Evolutionary conservation across 805 yeast genomes (phyloP).

Genomic region (Jamesozyma lodderae): DNA sequence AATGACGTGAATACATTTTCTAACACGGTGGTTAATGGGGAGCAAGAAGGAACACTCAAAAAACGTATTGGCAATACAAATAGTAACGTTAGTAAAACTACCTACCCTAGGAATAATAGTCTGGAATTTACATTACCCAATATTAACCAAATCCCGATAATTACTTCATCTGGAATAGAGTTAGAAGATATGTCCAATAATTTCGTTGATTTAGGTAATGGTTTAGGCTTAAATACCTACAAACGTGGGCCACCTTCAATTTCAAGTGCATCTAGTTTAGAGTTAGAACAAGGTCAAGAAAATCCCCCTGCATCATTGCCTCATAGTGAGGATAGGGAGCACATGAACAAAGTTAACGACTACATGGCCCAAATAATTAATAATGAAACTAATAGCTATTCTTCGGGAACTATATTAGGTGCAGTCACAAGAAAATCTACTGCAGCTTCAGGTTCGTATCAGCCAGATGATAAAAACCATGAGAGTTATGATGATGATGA

Average conservation of each 20-base stretch:
- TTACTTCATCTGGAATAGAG: neutral
- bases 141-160: slow-evolving; percentile 1
- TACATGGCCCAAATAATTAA: slow-evolving; percentile 25
- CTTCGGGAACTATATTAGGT: too few species aligned
- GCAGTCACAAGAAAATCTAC: too few species aligned
- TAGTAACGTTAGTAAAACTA: neutral
- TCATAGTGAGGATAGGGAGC: slow-evolving; percentile 9
- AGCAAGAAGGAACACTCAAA: too few species aligned
- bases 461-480: neutral
- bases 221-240: slow-evolving; percentile 29
- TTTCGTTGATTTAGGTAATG: slow-evolving; percentile 29
- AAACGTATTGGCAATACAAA: neutral
- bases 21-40: too few species aligned
- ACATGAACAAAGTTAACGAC: slow-evolving; percentile 18
- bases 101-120: neutral
- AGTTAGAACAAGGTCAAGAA: slow-evolving; percentile 7
- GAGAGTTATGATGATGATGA: neutral
- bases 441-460: too few species aligned
- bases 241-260: slow-evolving; percentile 34
- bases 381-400: slow-evolving; percentile 7
- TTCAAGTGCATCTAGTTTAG: slow-evolving; percentile 27
- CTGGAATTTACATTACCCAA: neutral
- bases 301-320: slow-evolving; percentile 5
- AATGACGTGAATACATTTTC: too few species aligned
- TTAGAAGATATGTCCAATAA: slow-evolving; percentile 5